Evolutionary conservation across 257 asterid genomes (phyloP).

Genomic region (Scutellaria barbata): DNA sequence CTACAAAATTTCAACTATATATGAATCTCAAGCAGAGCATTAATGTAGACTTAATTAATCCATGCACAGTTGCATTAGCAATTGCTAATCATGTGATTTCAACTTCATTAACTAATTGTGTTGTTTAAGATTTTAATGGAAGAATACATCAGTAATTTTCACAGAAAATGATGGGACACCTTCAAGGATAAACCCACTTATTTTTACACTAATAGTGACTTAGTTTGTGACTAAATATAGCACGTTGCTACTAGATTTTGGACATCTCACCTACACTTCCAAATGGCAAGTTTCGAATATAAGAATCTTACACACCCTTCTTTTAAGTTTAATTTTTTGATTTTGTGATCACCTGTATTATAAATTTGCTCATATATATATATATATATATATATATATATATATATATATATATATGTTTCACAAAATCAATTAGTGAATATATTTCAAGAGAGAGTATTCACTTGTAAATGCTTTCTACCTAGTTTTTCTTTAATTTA

Average conservation of each 20-base stretch:
- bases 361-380: neutral
- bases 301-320: constrained; percentile 24
- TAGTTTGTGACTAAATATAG: constrained; percentile 39
- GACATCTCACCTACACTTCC: constrained; percentile 51
- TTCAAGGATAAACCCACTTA: constrained; percentile 38
- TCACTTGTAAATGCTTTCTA: neutral
- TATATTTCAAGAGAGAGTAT: too few relatives aligned
- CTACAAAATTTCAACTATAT: neutral
- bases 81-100: constrained; percentile 28
- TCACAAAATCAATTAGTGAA: too few relatives aligned
- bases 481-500: neutral
- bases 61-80: constrained; percentile 21
- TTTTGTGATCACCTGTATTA: neutral
- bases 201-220: constrained; percentile 26
- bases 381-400: too few relatives aligned
- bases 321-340: neutral
- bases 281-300: constrained; percentile 34
- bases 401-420: too few relatives aligned
- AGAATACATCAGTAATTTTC: constrained; percentile 37
- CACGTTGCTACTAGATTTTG: constrained; percentile 43
- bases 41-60: constrained; percentile 13
- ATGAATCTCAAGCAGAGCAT: constrained; percentile 1
- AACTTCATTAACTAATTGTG: constrained; percentile 19
- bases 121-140: constrained; percentile 24
- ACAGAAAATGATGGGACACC: constrained; percentile 50